Percentiles rank a stretch among this genome's conserved stretches.
These are phyloP conservation scores for Heterobasidion parviporum DNA, from an alignment of 1,284 basidiomycete genomes.

Conservation along the genomic window DNA sequence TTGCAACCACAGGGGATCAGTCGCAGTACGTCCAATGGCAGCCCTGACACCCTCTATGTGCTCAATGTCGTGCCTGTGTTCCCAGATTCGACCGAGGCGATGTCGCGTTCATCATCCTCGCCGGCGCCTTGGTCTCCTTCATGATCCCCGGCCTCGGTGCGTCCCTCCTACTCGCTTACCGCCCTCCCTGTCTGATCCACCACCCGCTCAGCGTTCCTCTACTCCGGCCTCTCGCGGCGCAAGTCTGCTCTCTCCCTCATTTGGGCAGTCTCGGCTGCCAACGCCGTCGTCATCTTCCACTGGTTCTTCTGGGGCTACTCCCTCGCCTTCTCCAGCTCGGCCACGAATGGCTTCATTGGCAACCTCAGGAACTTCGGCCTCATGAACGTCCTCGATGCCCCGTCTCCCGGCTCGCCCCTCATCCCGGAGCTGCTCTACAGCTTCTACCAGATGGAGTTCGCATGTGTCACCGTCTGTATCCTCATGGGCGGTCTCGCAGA, in stretches of 20 bases:
- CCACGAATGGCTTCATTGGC: constrained; percentile 75
- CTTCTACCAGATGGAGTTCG: constrained; percentile 88
- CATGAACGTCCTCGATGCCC: constrained; percentile 63
- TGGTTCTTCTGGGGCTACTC: constrained; percentile 88
- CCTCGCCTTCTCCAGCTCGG: constrained; percentile 71
- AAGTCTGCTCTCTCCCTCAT: constrained; percentile 65
- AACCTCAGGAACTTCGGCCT: constrained; percentile 69
- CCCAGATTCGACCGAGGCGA: constrained; percentile 60
- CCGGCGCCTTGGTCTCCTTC: constrained; percentile 74
- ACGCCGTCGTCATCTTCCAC: constrained; percentile 81
- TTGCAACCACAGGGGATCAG: background rate
- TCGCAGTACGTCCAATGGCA: constrained; percentile 4
- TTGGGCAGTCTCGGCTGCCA: constrained; percentile 63
- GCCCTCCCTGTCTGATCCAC: background rate
- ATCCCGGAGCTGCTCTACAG: constrained; percentile 72
- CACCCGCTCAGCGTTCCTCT: constrained; percentile 59
- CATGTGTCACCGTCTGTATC: constrained; percentile 70
- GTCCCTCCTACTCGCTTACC: background rate
- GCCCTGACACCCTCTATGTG: background rate
- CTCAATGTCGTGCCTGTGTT: background rate
- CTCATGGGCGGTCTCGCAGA: constrained; percentile 83
- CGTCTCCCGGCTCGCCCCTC: constrained; percentile 69
- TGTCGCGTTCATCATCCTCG: constrained; percentile 69
- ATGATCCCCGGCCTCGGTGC: constrained; percentile 64
- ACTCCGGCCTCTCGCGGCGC: constrained; percentile 79